Evolutionary conservation across 1,284 basidiomycete species (phyloP).

Genomic region (Rhodotorula sp.): DNA sequence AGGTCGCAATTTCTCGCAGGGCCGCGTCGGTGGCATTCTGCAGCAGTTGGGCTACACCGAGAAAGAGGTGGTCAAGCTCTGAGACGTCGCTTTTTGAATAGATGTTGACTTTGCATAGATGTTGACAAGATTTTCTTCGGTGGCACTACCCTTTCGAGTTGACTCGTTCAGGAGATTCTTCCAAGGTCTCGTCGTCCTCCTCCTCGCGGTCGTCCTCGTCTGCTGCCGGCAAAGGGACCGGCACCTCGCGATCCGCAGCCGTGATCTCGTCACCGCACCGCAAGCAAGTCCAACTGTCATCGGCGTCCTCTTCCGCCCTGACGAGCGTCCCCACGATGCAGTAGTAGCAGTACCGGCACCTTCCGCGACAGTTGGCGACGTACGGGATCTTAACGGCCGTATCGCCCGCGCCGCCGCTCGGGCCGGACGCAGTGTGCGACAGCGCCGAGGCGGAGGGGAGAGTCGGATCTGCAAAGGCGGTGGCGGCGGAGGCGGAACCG

Average conservation of each 20-base stretch:
- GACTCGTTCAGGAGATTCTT: not conserved
- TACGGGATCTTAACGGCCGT: constrained; percentile 41
- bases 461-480: constrained; percentile 22
- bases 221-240: not conserved
- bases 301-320: constrained; percentile 33
- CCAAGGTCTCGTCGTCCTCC: constrained; percentile 4
- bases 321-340: constrained; percentile 40
- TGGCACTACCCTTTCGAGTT: not conserved
- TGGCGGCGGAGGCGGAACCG: not conserved
- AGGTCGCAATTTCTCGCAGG: constrained; percentile 71
- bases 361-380: constrained; percentile 35
- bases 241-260: constrained; percentile 19
- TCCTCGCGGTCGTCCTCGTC: not conserved
- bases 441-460: constrained; percentile 17
- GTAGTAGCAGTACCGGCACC: constrained; percentile 44
- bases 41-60: constrained; percentile 62
- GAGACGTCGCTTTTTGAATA: not conserved
- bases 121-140: not conserved
- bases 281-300: constrained; percentile 39
- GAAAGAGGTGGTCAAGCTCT: constrained; percentile 69
- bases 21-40: constrained; percentile 65
- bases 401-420: constrained; percentile 8
- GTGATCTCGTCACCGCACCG: constrained; percentile 35
- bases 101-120: not conserved
- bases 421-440: not conserved